These are phyloP conservation scores for Penicillium nucicola DNA, from an alignment of 495 filamentous ascomycete species.

Conservation along the genomic window DNA sequence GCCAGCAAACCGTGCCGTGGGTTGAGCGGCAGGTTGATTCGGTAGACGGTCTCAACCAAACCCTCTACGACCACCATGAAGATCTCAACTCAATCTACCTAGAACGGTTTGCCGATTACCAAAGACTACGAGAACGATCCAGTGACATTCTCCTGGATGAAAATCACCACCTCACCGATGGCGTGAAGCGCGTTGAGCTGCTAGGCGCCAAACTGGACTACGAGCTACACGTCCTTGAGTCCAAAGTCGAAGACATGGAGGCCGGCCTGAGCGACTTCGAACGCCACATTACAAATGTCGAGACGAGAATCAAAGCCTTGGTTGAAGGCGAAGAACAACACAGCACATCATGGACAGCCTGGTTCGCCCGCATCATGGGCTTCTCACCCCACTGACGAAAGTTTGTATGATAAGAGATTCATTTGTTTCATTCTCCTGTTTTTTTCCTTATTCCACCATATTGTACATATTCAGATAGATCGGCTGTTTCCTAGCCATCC, in stretches of 20 bases:
- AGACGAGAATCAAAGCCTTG: constrained; percentile 69
- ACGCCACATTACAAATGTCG: constrained; percentile 73
- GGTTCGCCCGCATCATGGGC: constrained; percentile 41
- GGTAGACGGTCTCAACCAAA: constrained; percentile 61
- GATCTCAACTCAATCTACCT: constrained; percentile 67
- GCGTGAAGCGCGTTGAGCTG: constrained; percentile 76
- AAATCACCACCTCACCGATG: constrained; percentile 63
- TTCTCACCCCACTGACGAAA: constrained; percentile 16
- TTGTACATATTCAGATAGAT: constrained; percentile 28
- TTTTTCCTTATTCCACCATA: constrained; percentile 18
- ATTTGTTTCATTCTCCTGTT: constrained; percentile 8
- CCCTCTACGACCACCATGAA: constrained; percentile 56
- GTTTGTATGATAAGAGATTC: constrained; percentile 18
- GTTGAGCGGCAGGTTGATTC: constrained; percentile 58
- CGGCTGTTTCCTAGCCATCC: constrained; percentile 14
- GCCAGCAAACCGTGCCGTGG: constrained; percentile 57
- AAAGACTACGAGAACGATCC: constrained; percentile 59
- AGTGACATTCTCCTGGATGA: constrained; percentile 67
- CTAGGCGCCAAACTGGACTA: constrained; percentile 90
- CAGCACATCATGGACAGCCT: constrained; percentile 55
- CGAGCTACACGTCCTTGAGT: constrained; percentile 76
- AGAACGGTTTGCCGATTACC: constrained; percentile 62
- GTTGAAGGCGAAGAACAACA: constrained; percentile 59
- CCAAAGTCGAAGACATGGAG: constrained; percentile 85
- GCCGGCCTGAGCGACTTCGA: constrained; percentile 78